These are phyloP conservation scores for Pyrenophora tritici-repentis DNA, from an alignment of 2,329 filamentous ascomycete species.

Conservation along the genomic window DNA sequence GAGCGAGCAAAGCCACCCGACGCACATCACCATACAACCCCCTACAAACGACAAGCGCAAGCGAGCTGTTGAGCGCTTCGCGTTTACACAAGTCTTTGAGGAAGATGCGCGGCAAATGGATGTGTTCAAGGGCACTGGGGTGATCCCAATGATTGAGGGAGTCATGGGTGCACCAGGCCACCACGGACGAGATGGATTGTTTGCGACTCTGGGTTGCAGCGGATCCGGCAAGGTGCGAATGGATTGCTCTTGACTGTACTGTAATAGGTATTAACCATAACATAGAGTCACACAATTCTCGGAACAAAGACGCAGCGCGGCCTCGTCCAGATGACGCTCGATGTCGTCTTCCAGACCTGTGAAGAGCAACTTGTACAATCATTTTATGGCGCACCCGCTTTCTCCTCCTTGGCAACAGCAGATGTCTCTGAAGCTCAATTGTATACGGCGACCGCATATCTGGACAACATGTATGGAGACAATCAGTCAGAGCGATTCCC, in stretches of 20 bases:
- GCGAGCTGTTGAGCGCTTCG: conserved; percentile 88
- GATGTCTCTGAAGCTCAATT: conserved; percentile 83
- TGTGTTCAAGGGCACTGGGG: conserved; percentile 79
- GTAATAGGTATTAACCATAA: conserved; percentile 4
- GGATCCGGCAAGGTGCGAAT: conserved; percentile 85
- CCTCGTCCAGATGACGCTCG: conserved; percentile 87
- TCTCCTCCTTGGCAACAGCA: conserved; percentile 74
- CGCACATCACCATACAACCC: conserved; percentile 59
- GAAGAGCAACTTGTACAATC: conserved; percentile 70
- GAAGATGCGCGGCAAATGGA: conserved; percentile 84
- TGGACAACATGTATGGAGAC: conserved; percentile 80
- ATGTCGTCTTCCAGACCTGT: conserved; percentile 85
- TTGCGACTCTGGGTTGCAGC: conserved; percentile 91
- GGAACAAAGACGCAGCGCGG: conserved; percentile 86
- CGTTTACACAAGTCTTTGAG: conserved; percentile 91
- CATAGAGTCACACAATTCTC: conserved; percentile 92
- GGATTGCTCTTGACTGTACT: conserved; percentile 2
- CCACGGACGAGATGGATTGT: conserved; percentile 83
- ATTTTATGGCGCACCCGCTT: conserved; percentile 61
- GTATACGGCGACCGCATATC: conserved; percentile 72
- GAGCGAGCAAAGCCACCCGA: conserved; percentile 46
- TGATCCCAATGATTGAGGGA: conserved; percentile 76
- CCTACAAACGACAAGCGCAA: conserved; percentile 83
- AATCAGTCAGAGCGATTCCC: conserved; percentile 57
- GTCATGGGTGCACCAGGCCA: conserved; percentile 74